Percentiles rank a stretch among this genome's conserved stretches.
phyloP scores from a whole-genome alignment of 208 protist genomes.

The Acanthamoeba lenticulata region DNA sequence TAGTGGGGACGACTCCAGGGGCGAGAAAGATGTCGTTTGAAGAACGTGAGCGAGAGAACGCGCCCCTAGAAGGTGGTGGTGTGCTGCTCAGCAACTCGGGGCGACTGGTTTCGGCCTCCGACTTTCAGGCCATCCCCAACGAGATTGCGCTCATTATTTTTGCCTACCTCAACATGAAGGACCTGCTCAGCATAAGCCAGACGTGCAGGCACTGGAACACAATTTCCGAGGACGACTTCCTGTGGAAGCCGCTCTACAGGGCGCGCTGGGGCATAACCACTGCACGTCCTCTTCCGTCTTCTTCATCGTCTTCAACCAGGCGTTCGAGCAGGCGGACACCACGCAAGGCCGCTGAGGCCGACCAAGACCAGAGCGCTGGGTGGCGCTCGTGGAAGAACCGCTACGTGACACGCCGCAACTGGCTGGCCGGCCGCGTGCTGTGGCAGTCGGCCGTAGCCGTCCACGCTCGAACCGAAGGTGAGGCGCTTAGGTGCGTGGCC shows the following conservation, averaged over 20 bases:
- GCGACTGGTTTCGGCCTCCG: neutral
- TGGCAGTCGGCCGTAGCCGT: neutral
- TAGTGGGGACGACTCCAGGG: too few relatives aligned
- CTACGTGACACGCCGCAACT: slow-evolving; percentile 27
- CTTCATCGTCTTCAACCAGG: neutral
- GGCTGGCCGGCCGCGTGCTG: neutral
- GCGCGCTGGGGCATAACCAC: neutral
- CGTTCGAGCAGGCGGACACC: neutral
- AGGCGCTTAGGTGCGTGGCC: neutral
- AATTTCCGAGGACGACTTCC: slow-evolving; percentile 47
- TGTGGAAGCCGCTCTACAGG: slow-evolving; percentile 47
- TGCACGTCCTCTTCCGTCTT: neutral
- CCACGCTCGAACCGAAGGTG: neutral
- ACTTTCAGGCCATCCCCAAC: slow-evolving; percentile 35
- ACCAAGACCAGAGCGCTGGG: slow-evolving; percentile 14
- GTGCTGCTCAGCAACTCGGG: neutral
- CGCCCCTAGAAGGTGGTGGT: too few relatives aligned
- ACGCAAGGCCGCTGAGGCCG: neutral
- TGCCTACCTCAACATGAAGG: slow-evolving; percentile 2
- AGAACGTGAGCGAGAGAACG: too few relatives aligned
- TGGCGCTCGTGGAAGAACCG: slow-evolving; percentile 61
- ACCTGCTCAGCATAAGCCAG: slow-evolving; percentile 25
- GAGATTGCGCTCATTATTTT: slow-evolving; percentile 21
- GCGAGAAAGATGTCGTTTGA: too few relatives aligned
- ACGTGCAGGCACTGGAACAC: slow-evolving; percentile 49